phyloP scores from a whole-genome alignment of 257 asterid genomes.

The Voacanga thouarsii region DNA sequence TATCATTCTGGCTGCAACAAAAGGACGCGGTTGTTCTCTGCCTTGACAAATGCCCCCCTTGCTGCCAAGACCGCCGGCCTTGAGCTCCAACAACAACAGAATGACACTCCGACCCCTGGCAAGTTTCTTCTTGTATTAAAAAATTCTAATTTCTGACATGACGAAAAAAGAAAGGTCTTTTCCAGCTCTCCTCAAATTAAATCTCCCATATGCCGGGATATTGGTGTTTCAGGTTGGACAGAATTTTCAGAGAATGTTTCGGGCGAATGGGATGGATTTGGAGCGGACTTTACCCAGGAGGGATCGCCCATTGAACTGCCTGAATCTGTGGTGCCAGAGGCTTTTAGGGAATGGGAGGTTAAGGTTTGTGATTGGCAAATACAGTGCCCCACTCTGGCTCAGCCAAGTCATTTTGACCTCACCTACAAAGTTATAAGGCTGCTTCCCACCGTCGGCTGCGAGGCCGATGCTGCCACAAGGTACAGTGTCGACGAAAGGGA shows the following conservation, averaged over 20 bases:
- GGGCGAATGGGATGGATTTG: slow-evolving; percentile 97
- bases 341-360: slow-evolving; percentile 90
- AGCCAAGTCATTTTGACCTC: slow-evolving; percentile 28
- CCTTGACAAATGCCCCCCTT: neutral
- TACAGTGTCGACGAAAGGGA: slow-evolving; percentile 45
- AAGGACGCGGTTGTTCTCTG: neutral
- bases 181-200: neutral
- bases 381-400: slow-evolving; percentile 92
- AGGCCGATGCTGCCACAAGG: slow-evolving; percentile 88
- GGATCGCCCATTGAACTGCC: slow-evolving; percentile 75
- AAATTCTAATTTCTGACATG: neutral
- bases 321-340: slow-evolving; percentile 81
- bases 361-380: slow-evolving; percentile 93
- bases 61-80: neutral
- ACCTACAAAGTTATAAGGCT: slow-evolving; percentile 57
- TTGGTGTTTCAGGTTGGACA: slow-evolving; percentile 44
- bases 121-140: neutral
- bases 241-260: slow-evolving; percentile 61
- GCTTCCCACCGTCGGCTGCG: slow-evolving; percentile 94
- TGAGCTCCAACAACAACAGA: neutral
- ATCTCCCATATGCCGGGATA: neutral
- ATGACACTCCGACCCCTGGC: neutral
- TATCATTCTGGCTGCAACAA: neutral
- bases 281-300: slow-evolving; percentile 68
- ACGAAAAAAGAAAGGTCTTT: neutral